Conservation (phyloP, 345 rosid genomes). For the Alliaria petiolata region DNA sequence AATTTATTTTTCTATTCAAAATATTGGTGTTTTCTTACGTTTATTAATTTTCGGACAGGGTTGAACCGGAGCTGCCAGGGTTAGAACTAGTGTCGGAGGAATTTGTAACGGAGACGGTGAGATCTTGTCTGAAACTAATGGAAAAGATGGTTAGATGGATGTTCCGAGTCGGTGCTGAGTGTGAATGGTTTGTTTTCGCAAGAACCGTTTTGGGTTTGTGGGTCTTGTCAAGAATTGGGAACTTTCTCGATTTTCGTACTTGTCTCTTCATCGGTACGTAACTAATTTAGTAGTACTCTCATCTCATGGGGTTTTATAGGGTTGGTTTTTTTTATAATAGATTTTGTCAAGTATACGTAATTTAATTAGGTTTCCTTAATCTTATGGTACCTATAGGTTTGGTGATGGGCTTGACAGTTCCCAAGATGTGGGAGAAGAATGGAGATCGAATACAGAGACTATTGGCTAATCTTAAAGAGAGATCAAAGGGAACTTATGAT, state of each 20-base stretch:
- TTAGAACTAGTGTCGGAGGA: slow-evolving; percentile 41
- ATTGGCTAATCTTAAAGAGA: background rate
- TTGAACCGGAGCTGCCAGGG: slow-evolving; percentile 37
- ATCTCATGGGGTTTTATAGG: too few relatives aligned
- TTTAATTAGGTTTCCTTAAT: background rate
- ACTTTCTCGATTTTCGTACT: slow-evolving; percentile 8
- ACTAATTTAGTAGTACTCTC: background rate
- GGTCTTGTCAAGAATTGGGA: slow-evolving; percentile 22
- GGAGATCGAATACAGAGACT: slow-evolving; percentile 3
- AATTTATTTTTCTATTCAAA: too few relatives aligned
- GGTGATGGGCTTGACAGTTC: slow-evolving; percentile 3
- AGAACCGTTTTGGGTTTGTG: slow-evolving; percentile 30
- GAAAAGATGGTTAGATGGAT: slow-evolving; percentile 41
- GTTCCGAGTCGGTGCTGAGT: slow-evolving; percentile 33
- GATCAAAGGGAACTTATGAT: background rate
- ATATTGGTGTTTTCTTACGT: background rate
- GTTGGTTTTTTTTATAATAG: background rate
- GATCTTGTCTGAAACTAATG: slow-evolving; percentile 17
- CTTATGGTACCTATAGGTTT: background rate
- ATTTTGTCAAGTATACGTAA: background rate
- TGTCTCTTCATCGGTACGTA: slow-evolving; percentile 21
- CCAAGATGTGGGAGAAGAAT: slow-evolving; percentile 10
- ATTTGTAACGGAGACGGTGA: slow-evolving; percentile 23
- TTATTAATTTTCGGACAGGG: slow-evolving; percentile 23
- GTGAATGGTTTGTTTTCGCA: slow-evolving; percentile 36